Conservation (phyloP, 2,329 filamentous ascomycete species). For the Trichoderma asperellum region DNA sequence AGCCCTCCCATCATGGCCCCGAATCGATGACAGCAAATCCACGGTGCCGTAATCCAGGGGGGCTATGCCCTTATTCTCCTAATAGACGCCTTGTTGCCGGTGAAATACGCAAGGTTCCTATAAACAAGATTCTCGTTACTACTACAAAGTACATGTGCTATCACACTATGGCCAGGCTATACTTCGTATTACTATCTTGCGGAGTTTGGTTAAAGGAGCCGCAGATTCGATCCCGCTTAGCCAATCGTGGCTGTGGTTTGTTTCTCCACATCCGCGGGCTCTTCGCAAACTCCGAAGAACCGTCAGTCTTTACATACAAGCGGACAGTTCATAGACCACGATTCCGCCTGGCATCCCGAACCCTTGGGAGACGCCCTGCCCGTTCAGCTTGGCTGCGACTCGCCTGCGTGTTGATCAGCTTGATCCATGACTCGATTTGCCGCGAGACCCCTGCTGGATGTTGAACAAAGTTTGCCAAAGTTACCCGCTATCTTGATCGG, state of each 20-base stretch:
- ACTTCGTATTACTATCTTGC: neutral
- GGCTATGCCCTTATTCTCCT: neutral
- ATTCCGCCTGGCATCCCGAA: neutral
- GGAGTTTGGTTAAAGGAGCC: neutral
- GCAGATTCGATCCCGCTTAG: constrained; percentile 13
- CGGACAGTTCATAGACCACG: constrained; percentile 11
- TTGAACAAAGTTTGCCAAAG: constrained; percentile 14
- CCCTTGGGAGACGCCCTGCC: too few species aligned
- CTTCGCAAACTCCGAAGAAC: constrained; percentile 4
- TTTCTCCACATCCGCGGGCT: constrained; percentile 1
- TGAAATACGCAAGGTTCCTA: neutral
- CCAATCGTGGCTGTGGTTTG: constrained; percentile 3
- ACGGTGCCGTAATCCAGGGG: neutral
- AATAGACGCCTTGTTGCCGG: neutral
- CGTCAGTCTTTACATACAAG: neutral
- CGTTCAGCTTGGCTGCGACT: neutral
- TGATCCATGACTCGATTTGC: constrained; percentile 16
- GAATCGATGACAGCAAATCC: neutral
- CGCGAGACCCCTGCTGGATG: neutral
- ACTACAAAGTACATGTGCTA: neutral
- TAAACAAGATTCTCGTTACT: neutral
- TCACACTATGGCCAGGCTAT: neutral
- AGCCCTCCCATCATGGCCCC: neutral
- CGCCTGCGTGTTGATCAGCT: neutral
- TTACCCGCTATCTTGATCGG: constrained; percentile 1